These are phyloP conservation scores for Akanthomyces lecanii DNA, from an alignment of 2,329 filamentous ascomycete genomes.

Conservation along the genomic window DNA sequence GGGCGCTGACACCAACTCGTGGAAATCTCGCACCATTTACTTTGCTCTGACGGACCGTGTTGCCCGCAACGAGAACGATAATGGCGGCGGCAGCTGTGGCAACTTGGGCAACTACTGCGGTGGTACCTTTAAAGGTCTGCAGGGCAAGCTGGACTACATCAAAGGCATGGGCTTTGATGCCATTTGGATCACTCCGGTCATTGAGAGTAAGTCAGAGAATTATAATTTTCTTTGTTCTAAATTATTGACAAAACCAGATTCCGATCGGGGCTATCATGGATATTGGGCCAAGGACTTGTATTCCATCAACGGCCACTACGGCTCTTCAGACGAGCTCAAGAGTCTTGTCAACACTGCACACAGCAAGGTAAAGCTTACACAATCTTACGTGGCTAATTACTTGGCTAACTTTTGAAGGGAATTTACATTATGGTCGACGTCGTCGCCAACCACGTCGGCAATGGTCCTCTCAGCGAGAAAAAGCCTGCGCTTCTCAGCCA, in stretches of 20 bases:
- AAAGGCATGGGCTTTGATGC: constrained; percentile 57
- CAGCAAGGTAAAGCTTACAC: constrained; percentile 41
- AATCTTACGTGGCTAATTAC: too few species aligned
- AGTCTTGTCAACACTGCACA: constrained; percentile 53
- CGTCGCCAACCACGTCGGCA: constrained; percentile 55
- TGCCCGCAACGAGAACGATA: constrained; percentile 41
- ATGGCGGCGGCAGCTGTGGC: constrained; percentile 40
- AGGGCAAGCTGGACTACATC: constrained; percentile 59
- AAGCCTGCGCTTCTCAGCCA: constrained; percentile 45
- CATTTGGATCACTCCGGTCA: constrained; percentile 56
- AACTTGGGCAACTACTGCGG: constrained; percentile 51
- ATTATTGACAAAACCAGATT: constrained; percentile 24
- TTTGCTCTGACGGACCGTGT: constrained; percentile 56
- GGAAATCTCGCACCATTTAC: constrained; percentile 55
- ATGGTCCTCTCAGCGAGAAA: constrained; percentile 45
- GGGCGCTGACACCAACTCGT: constrained; percentile 36
- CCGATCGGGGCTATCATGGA: constrained; percentile 47
- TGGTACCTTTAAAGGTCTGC: constrained; percentile 56
- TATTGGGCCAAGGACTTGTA: constrained; percentile 52
- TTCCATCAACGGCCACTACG: constrained; percentile 54
- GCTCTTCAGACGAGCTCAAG: constrained; percentile 55
- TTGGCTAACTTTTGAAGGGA: constrained; percentile 21
- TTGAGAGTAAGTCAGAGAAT: constrained; percentile 33
- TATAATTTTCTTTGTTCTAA: not conserved
- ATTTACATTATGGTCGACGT: constrained; percentile 59